A percentile compares a stretch with the other conserved stretches of the same genome.
Conservation (phyloP, 768 basidiomycete genomes). For the Lanmaoa pseudosensibilis region DNA sequence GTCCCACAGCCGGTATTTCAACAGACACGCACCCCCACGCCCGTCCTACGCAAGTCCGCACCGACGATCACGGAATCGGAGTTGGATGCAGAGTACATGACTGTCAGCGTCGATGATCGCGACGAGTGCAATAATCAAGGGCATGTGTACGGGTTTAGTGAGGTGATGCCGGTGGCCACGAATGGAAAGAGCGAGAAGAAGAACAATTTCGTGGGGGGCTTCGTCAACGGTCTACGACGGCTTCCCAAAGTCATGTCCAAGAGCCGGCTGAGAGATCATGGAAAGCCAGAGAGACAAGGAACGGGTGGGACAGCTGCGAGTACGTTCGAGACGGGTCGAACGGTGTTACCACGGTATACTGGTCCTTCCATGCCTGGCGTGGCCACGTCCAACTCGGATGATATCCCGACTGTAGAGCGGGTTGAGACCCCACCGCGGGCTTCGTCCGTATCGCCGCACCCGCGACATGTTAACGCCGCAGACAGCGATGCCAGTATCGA, state of each 20-base stretch:
- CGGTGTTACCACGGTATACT: conserved; percentile 22
- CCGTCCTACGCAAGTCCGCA: conserved; percentile 28
- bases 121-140: conserved; percentile 20
- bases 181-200: conserved; percentile 34
- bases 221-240: conserved; percentile 32
- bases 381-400: conserved; percentile 26
- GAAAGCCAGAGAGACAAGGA: conserved; percentile 25
- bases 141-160: conserved; percentile 27
- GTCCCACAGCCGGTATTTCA: conserved; percentile 19
- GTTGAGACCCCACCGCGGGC: conserved; percentile 26
- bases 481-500: conserved; percentile 27
- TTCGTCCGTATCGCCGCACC: conserved; percentile 26
- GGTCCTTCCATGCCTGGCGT: conserved; percentile 21
- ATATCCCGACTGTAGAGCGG: conserved; percentile 31
- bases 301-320: not conserved
- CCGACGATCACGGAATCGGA: conserved; percentile 35
- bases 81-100: conserved; percentile 36
- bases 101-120: conserved; percentile 28
- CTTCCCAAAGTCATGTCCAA: conserved; percentile 37
- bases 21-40: conserved; percentile 28
- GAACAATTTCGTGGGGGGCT: conserved; percentile 29
- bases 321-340: conserved; percentile 14
- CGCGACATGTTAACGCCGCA: conserved; percentile 8
- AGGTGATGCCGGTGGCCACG: conserved; percentile 18
- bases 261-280: conserved; percentile 27